Percentiles rank a stretch among this genome's conserved stretches.
Conservation (phyloP, 306 rosid species). For the Hylodesmum podocarpum region DNA sequence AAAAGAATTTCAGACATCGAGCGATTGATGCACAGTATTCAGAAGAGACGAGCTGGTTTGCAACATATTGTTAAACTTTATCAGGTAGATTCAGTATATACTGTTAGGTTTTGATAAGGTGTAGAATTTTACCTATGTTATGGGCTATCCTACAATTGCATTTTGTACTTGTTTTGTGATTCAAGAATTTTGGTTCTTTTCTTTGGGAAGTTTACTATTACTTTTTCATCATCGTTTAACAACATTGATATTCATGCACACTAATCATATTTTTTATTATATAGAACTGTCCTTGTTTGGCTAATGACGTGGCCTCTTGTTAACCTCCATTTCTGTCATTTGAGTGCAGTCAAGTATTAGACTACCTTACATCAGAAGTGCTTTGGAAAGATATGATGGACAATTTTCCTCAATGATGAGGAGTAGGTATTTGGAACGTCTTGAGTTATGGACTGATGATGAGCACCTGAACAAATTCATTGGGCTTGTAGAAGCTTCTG, state of each 20-base stretch:
- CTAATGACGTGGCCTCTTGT: conserved; percentile 21
- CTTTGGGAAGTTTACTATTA: neutral
- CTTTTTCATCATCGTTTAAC: neutral
- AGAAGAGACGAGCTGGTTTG: conserved; percentile 83
- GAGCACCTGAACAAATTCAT: conserved; percentile 74
- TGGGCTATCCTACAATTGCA: conserved; percentile 18
- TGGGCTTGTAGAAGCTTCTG: conserved; percentile 80
- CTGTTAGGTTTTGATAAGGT: conserved; percentile 13
- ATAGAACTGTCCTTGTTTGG: conserved; percentile 11
- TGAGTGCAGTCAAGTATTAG: conserved; percentile 82
- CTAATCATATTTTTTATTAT: neutral
- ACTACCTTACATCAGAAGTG: conserved; percentile 75
- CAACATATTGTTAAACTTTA: conserved; percentile 93
- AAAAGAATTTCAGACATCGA: conserved; percentile 91
- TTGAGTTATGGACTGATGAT: conserved; percentile 75
- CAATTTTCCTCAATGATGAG: conserved; percentile 70
- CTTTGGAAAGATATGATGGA: conserved; percentile 70
- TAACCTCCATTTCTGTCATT: conserved; percentile 32
- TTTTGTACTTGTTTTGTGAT: conserved; percentile 25
- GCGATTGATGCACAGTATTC: conserved; percentile 71
- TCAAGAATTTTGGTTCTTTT: conserved; percentile 7
- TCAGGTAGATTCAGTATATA: conserved; percentile 56
- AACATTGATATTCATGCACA: neutral
- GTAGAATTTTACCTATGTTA: conserved; percentile 1
- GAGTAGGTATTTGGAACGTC: conserved; percentile 61